Evolutionary conservation across 305 asterid genomes (phyloP).

Genomic region (Rubia balearica): DNA sequence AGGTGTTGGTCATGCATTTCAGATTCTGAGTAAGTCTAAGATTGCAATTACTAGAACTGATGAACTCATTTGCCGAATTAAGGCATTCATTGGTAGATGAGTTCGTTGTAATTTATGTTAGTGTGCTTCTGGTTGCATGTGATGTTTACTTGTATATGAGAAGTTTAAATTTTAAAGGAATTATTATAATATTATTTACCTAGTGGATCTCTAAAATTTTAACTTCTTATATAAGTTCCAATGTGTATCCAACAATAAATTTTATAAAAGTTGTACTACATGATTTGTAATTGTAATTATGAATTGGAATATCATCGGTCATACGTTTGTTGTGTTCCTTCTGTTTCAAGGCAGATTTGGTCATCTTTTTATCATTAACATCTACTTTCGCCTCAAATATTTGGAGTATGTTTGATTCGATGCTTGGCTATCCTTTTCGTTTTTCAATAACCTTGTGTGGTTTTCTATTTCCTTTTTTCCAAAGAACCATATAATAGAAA

Average conservation of each 20-base stretch:
- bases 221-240: too few species aligned
- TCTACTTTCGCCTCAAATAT: not conserved
- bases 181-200: too few species aligned
- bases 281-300: not conserved
- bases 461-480: too few species aligned
- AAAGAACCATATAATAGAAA: too few species aligned
- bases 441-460: too few species aligned
- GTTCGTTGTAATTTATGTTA: too few species aligned
- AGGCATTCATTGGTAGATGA: conserved; percentile 30
- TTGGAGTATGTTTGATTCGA: not conserved
- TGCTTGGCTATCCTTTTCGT: not conserved
- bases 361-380: too few species aligned
- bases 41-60: conserved; percentile 38
- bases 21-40: conserved; percentile 50
- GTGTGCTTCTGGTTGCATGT: too few species aligned
- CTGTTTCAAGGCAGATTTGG: not conserved
- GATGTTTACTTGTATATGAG: too few species aligned
- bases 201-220: too few species aligned
- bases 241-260: too few species aligned
- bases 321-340: conserved; percentile 1
- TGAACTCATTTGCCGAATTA: conserved; percentile 42
- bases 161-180: too few species aligned
- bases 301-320: not conserved
- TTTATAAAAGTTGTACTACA: not conserved
- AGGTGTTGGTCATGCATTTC: conserved; percentile 90